Conservation (phyloP, 2,329 filamentous ascomycete species). For the Alternaria hordeiaustralica region DNA sequence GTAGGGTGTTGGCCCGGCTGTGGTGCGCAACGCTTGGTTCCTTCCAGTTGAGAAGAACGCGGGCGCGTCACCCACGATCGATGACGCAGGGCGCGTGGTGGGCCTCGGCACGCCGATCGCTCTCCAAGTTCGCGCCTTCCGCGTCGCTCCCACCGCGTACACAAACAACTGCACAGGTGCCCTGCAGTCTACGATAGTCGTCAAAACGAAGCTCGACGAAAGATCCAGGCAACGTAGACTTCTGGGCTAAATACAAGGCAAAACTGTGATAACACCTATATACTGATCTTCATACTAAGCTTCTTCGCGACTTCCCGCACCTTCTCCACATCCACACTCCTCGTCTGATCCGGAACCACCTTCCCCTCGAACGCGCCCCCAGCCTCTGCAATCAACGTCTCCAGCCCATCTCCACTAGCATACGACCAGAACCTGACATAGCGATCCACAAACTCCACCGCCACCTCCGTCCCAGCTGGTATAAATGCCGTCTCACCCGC, state of each 20-base stretch:
- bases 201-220: neutral
- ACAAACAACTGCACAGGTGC: neutral
- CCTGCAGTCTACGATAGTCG: neutral
- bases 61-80: neutral
- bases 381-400: slow-evolving; percentile 22
- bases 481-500: slow-evolving; percentile 26
- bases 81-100: neutral
- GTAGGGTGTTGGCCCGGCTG: too few species aligned
- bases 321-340: slow-evolving; percentile 3
- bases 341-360: slow-evolving; percentile 20
- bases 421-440: slow-evolving; percentile 29
- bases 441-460: slow-evolving; percentile 21
- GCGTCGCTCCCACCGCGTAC: neutral
- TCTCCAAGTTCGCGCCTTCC: neutral
- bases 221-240: too few species aligned
- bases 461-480: slow-evolving; percentile 20
- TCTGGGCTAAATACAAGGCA: neutral
- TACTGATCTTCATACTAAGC: neutral
- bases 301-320: neutral
- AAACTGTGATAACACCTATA: neutral
- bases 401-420: slow-evolving; percentile 25
- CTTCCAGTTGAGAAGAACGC: slow-evolving; percentile 14
- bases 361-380: slow-evolving; percentile 21
- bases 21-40: neutral
- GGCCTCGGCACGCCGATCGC: neutral